phyloP scores from a whole-genome alignment of 257 asterid species.

The Coffea eugenioides region DNA sequence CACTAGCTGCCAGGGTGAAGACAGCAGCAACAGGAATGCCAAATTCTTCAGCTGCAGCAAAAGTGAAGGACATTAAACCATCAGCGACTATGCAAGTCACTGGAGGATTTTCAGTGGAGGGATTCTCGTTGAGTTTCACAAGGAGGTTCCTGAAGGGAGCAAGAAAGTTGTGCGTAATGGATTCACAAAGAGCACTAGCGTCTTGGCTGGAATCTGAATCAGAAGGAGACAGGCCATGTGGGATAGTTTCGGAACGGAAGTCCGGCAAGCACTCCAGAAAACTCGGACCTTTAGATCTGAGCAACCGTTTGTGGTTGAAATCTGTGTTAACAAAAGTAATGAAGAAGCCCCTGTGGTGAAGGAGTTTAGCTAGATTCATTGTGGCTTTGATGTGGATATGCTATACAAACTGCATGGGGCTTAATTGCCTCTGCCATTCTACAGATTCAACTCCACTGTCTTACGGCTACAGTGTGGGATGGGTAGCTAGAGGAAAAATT shows the following conservation, averaged over 20 bases:
- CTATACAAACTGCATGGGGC: conserved; percentile 2
- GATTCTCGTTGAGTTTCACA: background rate
- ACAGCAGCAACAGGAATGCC: background rate
- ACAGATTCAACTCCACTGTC: too few relatives aligned
- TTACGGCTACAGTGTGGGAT: too few relatives aligned
- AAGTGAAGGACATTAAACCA: background rate
- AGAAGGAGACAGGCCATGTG: background rate
- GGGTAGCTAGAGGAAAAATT: too few relatives aligned
- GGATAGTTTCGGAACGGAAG: background rate
- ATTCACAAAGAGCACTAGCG: background rate
- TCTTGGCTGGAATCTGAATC: background rate
- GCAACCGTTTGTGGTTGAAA: conserved; percentile 1
- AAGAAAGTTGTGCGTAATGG: background rate
- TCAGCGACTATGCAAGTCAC: background rate
- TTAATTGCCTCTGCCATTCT: too few relatives aligned
- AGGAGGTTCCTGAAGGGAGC: background rate
- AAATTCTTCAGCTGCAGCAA: background rate
- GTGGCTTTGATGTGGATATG: background rate
- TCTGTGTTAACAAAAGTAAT: background rate
- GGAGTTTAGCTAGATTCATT: background rate
- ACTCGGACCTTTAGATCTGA: background rate
- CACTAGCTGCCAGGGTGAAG: background rate
- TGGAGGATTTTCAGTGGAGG: background rate
- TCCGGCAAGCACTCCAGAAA: background rate
- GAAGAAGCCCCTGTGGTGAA: background rate